Percentiles rank a stretch among this genome's conserved stretches.
phyloP scores from a whole-genome alignment of 1,284 basidiomycete genomes.

The Naganishia albida region DNA sequence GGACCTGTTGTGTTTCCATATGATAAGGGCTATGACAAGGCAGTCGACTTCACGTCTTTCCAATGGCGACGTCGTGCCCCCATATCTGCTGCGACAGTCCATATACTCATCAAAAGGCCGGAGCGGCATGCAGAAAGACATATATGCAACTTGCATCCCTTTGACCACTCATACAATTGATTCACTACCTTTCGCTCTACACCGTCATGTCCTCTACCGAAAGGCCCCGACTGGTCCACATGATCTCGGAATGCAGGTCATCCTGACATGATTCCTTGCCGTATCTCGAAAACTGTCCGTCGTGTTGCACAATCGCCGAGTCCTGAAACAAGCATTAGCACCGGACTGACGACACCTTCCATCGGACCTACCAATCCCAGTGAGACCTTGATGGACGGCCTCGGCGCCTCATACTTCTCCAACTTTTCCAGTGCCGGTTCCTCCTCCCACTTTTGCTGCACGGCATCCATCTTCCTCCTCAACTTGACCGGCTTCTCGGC shows the following conservation, averaged over 20 bases:
- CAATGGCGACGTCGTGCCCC: too few relatives aligned
- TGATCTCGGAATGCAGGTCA: conserved; percentile 57
- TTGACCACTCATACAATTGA: not conserved
- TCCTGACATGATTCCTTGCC: conserved; percentile 56
- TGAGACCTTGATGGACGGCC: conserved; percentile 69
- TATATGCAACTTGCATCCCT: too few relatives aligned
- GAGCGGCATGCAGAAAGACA: too few relatives aligned
- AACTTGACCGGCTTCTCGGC: conserved; percentile 30
- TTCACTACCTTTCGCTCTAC: not conserved
- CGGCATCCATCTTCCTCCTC: conserved; percentile 59
- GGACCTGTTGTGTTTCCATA: too few relatives aligned
- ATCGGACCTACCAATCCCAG: conserved; percentile 58
- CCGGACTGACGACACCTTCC: not conserved
- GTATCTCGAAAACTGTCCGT: conserved; percentile 58
- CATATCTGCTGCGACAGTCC: too few relatives aligned
- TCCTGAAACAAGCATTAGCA: conserved; percentile 14
- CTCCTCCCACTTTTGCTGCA: conserved; percentile 32
- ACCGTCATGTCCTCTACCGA: conserved; percentile 24
- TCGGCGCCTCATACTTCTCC: conserved; percentile 61
- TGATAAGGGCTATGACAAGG: too few relatives aligned
- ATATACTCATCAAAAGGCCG: too few relatives aligned
- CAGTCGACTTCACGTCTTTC: too few relatives aligned
- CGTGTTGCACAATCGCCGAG: conserved; percentile 48
- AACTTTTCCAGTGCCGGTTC: conserved; percentile 50
- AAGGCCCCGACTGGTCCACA: conserved; percentile 52